These are phyloP conservation scores for Fraxinus greggii DNA, from an alignment of 305 asterid genomes.

Conservation along the genomic window DNA sequence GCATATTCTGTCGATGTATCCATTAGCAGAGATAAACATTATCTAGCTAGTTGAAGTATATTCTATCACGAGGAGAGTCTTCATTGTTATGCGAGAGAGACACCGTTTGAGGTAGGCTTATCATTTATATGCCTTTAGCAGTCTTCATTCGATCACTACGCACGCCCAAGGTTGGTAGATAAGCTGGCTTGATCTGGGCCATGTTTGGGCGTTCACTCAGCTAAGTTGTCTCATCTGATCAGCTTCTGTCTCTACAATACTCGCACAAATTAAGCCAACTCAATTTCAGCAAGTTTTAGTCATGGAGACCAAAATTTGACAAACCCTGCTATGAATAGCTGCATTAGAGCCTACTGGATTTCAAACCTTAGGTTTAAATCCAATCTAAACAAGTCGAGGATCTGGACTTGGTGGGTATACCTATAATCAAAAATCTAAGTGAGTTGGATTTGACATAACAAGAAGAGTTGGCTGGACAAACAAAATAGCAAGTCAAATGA, in stretches of 20 bases:
- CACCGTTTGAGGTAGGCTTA: neutral
- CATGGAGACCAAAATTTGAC: neutral
- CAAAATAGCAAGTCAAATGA: neutral
- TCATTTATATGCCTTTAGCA: neutral
- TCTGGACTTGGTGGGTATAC: neutral
- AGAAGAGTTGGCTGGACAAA: neutral
- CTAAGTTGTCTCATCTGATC: neutral
- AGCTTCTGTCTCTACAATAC: neutral
- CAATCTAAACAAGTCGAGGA: neutral
- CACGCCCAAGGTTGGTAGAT: neutral
- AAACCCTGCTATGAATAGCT: neutral
- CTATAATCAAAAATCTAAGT: neutral
- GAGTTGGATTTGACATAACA: neutral
- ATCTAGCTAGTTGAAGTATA: neutral
- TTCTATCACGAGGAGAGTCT: neutral
- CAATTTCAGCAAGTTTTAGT: neutral
- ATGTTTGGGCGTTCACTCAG: neutral
- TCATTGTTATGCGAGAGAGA: neutral
- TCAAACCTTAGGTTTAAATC: neutral
- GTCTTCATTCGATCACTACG: neutral
- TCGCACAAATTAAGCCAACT: neutral
- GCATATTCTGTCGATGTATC: neutral
- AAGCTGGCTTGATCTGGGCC: neutral
- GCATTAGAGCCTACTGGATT: neutral
- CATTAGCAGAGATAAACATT: neutral